Base-by-base conservation (phyloP, 2,329 filamentous ascomycete species). In the Cercospora zeae-maydis region DNA sequence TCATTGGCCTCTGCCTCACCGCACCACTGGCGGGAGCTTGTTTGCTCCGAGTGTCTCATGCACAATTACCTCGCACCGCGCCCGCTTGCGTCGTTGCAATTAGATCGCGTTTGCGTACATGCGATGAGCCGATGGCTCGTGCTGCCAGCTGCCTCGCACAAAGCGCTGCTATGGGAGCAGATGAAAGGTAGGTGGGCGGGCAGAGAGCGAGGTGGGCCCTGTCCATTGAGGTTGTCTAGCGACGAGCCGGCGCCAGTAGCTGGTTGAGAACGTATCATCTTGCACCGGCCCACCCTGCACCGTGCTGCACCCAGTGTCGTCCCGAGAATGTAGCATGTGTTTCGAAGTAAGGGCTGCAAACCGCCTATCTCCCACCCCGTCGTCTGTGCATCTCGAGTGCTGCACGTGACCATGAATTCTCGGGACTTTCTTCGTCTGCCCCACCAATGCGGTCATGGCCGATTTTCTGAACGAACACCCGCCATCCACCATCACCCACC, bases 211-310 rank as follows among this genome's bases (percentile, higher is more conserved):
- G 21, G 13, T 42, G 34, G 19, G 34, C 36, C 56, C 56, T 34
- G 49, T 47, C 56, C 39, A 58, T 58, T 45, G 56, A 11, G 39
- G 56, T 58, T 42, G 34, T 58, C 42, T 58, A 42, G 56, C 56
- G 56, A 58, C 56, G 36, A 58, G 56, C 56, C 56, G 56, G 56
- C 56, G 37, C 54, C 54, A 57, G 54, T 57, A 57, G 54, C 49
- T 53, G 27, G 49, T 53, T 53, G 49, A 53, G 49, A 53, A 57
- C 54, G 13, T 57, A 57, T 34, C 49, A 34, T 14, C 27, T 34
- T 33, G 42, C 27, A 53, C 30, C 14, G 49, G 16, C 49, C 27
- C 33, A 16, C 30, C 49, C n/a, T 1, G 31, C 31, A 19, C 54
- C 54, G 27, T 45, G 16, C 30, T 47, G 30, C 39, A 19, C 9